A percentile compares a stretch with the other conserved stretches of the same genome.
phyloP scores from a whole-genome alignment of 2,329 filamentous ascomycete species.

The Aquanectria penicillioides region DNA sequence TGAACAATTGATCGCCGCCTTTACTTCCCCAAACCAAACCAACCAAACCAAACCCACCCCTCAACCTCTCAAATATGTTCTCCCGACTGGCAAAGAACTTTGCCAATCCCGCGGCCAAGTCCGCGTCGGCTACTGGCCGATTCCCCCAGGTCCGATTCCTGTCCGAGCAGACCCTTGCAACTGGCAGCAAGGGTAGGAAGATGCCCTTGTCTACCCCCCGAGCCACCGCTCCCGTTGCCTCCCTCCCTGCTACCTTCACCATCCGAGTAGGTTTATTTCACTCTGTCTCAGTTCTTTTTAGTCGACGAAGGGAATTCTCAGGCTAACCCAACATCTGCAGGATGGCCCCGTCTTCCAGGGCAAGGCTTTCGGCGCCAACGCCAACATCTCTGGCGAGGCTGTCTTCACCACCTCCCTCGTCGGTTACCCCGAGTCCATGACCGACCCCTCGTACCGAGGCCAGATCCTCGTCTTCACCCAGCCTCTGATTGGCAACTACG shows the following conservation, averaged over 20 bases:
- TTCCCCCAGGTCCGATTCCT: constrained; percentile 51
- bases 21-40: constrained; percentile 14
- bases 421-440: constrained; percentile 96
- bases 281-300: not conserved
- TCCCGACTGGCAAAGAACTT: constrained; percentile 64
- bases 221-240: constrained; percentile 71
- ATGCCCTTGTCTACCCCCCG: constrained; percentile 68
- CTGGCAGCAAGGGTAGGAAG: constrained; percentile 75
- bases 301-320: too few relatives aligned
- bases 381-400: constrained; percentile 96
- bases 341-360: constrained; percentile 96
- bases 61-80: constrained; percentile 60
- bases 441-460: constrained; percentile 86
- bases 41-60: constrained; percentile 25
- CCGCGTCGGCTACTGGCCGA: constrained; percentile 53
- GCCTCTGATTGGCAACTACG: constrained; percentile 98
- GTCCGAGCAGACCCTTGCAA: constrained; percentile 59
- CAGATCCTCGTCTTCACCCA: constrained; percentile 99
- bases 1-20: constrained; percentile 26
- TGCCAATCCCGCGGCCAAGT: constrained; percentile 62
- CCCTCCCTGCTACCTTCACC: constrained; percentile 81
- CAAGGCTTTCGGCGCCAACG: constrained; percentile 94
- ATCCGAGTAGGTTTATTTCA: constrained; percentile 74
- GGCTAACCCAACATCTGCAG: constrained; percentile 52
- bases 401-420: constrained; percentile 99